Evolutionary conservation across 306 rosid genomes (phyloP).

Genomic region (Medicago ruthenica): DNA sequence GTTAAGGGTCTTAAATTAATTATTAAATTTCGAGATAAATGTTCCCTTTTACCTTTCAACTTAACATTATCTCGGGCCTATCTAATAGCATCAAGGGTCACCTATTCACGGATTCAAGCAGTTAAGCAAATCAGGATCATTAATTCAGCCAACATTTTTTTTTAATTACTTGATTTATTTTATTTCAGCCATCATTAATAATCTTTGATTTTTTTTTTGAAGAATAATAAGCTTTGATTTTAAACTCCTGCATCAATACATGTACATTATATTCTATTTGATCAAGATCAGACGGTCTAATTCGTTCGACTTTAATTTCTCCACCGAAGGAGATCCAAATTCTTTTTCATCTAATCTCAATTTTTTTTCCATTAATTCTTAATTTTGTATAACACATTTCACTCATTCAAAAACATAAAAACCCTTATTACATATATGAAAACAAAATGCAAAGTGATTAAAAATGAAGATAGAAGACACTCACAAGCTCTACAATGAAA

Average conservation of each 20-base stretch:
- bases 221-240: not conserved
- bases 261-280: too few relatives aligned
- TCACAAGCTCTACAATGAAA: conserved; percentile 81
- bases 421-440: not conserved
- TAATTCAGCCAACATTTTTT: not conserved
- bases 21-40: not conserved
- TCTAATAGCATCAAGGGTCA: too few relatives aligned
- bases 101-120: too few relatives aligned
- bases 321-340: not conserved
- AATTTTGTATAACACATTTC: not conserved
- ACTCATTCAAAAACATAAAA: not conserved
- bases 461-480: conserved; percentile 20
- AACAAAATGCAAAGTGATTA: not conserved
- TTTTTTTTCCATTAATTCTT: not conserved
- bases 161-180: too few relatives aligned
- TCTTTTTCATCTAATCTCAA: too few relatives aligned
- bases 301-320: not conserved
- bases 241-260: not conserved
- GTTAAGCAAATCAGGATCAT: not conserved
- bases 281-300: not conserved
- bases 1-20: too few relatives aligned
- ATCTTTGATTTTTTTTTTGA: too few relatives aligned
- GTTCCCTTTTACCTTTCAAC: not conserved
- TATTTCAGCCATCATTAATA: too few relatives aligned
- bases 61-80: not conserved